Evolutionary conservation across 257 asterid genomes (phyloP).

Genomic region (Solanum sejunctum): DNA sequence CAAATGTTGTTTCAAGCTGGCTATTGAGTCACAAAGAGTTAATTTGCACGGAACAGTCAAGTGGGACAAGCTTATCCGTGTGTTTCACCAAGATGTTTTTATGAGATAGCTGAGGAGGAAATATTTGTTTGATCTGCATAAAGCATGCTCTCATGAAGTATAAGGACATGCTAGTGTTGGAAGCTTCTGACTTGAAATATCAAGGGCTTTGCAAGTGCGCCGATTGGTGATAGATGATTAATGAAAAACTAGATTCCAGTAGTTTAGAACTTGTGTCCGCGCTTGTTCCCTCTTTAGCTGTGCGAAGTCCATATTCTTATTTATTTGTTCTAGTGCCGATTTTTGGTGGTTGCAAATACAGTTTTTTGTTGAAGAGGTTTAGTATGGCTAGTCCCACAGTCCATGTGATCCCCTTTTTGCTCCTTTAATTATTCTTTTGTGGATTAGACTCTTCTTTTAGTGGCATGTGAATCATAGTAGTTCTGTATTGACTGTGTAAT

Average conservation of each 20-base stretch:
- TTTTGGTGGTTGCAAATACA: slow-evolving; percentile 21
- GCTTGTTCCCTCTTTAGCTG: slow-evolving; percentile 30
- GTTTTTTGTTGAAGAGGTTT: slow-evolving; percentile 10
- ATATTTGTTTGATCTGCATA: slow-evolving; percentile 29
- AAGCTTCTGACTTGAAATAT: slow-evolving; percentile 9
- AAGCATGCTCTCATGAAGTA: slow-evolving; percentile 15
- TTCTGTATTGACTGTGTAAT: neutral
- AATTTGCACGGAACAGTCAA: slow-evolving; percentile 1
- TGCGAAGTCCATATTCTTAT: slow-evolving; percentile 30
- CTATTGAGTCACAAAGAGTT: neutral
- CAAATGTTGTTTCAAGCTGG: slow-evolving; percentile 1
- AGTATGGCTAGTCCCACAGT: slow-evolving; percentile 14
- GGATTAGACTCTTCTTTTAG: slow-evolving; percentile 4
- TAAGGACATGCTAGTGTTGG: slow-evolving; percentile 7
- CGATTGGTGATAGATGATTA: slow-evolving; percentile 31
- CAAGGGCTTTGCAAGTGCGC: slow-evolving; percentile 20
- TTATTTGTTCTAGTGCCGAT: slow-evolving; percentile 32
- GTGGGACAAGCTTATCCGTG: slow-evolving; percentile 9
- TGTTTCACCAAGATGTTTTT: slow-evolving; percentile 19
- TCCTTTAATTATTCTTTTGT: neutral
- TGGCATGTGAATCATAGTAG: neutral
- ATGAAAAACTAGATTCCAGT: slow-evolving; percentile 22
- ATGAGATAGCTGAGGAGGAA: slow-evolving; percentile 9
- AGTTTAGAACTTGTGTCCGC: slow-evolving; percentile 22
- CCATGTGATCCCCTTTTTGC: neutral